phyloP scores from a whole-genome alignment of 331 rosid genomes.

The Malus hybrid region DNA sequence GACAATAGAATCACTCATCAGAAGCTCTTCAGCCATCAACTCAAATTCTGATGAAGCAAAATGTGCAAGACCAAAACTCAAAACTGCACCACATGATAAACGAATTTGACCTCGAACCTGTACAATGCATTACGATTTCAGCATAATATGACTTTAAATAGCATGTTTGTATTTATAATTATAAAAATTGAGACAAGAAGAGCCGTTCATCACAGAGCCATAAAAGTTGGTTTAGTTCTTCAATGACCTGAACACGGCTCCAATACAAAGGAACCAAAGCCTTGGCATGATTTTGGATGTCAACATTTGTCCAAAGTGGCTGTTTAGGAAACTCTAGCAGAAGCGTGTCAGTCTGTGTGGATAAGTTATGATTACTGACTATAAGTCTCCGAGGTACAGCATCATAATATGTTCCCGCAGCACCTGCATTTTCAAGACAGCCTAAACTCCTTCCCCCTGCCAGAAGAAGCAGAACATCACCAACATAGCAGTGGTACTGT shows the following conservation, averaged over 20 bases:
- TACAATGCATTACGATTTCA: conserved; percentile 11
- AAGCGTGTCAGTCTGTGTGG: conserved; percentile 90
- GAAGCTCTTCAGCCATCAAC: conserved; percentile 87
- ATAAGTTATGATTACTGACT: conserved; percentile 70
- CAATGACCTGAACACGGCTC: conserved; percentile 94
- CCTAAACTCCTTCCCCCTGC: conserved; percentile 83
- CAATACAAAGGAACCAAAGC: conserved; percentile 90
- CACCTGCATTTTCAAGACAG: conserved; percentile 97
- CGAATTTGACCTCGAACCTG: conserved; percentile 97
- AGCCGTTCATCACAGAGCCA: neutral
- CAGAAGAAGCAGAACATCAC: neutral
- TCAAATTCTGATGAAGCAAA: conserved; percentile 89
- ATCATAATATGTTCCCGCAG: conserved; percentile 94
- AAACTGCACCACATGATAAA: conserved; percentile 61
- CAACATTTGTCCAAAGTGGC: conserved; percentile 95
- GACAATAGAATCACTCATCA: conserved; percentile 90
- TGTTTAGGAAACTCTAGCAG: conserved; percentile 88
- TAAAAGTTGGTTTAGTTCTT: neutral
- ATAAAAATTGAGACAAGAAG: conserved; percentile 13
- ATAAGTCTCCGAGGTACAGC: conserved; percentile 87
- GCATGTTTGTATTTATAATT: neutral
- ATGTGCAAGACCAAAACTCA: conserved; percentile 94
- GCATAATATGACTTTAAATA: neutral
- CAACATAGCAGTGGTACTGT: neutral
- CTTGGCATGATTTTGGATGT: conserved; percentile 81